These are phyloP conservation scores for Alternaria dauci DNA, from an alignment of 2,329 filamentous ascomycete species.

Conservation along the genomic window DNA sequence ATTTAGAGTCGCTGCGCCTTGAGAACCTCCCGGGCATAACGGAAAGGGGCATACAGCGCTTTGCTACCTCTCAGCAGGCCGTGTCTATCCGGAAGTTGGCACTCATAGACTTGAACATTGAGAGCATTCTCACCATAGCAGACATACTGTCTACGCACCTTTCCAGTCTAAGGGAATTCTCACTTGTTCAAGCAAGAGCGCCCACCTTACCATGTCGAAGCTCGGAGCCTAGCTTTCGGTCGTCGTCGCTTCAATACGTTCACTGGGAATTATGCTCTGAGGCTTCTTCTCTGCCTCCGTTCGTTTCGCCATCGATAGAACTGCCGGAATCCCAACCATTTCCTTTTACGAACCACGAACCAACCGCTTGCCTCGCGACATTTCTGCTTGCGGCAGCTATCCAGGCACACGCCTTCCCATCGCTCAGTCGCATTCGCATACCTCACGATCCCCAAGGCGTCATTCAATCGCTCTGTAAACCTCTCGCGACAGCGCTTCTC, in stretches of 20 bases:
- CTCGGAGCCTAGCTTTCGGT: constrained; percentile 59
- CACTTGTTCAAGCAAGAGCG: constrained; percentile 61
- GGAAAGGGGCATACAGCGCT: constrained; percentile 63
- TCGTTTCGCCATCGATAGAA: constrained; percentile 13
- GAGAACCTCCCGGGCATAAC: constrained; percentile 65
- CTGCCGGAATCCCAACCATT: constrained; percentile 15
- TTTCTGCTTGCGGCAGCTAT: constrained; percentile 72
- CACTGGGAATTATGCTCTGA: constrained; percentile 66
- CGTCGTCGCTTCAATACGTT: constrained; percentile 59
- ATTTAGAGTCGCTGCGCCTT: constrained; percentile 62
- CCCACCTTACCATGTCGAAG: constrained; percentile 56
- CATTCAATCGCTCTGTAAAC: constrained; percentile 74
- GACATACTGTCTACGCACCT: constrained; percentile 59
- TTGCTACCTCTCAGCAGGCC: constrained; percentile 58
- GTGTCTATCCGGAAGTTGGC: constrained; percentile 57
- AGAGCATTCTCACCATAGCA: constrained; percentile 61
- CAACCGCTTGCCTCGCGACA: constrained; percentile 64
- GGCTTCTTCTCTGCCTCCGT: constrained; percentile 27
- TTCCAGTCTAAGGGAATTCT: constrained; percentile 58
- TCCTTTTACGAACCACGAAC: constrained; percentile 41
- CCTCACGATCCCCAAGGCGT: constrained; percentile 74
- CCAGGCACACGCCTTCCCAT: constrained; percentile 67
- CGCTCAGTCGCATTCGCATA: constrained; percentile 66
- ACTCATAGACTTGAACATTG: constrained; percentile 64
- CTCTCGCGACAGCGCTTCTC: constrained; percentile 64